phyloP scores from a whole-genome alignment of 2,329 filamentous ascomycete species.

The Pseudogymnoascus verrucosus region DNA sequence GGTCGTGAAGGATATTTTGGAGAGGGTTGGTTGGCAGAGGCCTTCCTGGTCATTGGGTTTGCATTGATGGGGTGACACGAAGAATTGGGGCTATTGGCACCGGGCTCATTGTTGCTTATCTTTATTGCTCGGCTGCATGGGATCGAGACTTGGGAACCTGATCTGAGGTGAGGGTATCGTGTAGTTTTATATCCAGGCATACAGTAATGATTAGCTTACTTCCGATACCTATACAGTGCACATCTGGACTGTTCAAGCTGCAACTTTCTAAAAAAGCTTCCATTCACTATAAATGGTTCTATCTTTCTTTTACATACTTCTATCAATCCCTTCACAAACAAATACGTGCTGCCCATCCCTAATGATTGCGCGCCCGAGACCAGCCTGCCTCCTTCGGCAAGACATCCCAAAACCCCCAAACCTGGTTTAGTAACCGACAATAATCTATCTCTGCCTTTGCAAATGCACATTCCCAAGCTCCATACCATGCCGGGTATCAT shows the following conservation, averaged over 20 bases:
- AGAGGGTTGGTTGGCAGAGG: neutral
- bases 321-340: neutral
- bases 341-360: neutral
- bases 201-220: neutral
- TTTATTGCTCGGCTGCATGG: neutral
- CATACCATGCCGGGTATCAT: conserved; percentile 4
- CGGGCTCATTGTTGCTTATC: neutral
- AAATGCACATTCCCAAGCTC: conserved; percentile 1
- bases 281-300: neutral
- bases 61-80: neutral
- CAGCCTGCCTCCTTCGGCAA: neutral
- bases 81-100: neutral
- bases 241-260: neutral
- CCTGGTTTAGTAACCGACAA: neutral
- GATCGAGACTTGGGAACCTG: neutral
- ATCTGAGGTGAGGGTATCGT: neutral
- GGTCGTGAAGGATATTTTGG: neutral
- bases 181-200: neutral
- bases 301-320: conserved; percentile 8
- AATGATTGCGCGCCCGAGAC: neutral
- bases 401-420: neutral
- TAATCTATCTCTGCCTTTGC: neutral
- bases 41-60: neutral
- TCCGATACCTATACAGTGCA: neutral
- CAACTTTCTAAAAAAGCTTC: neutral